Conservation (phyloP, 768 basidiomycete genomes). For the Naematelia aurantialba region DNA sequence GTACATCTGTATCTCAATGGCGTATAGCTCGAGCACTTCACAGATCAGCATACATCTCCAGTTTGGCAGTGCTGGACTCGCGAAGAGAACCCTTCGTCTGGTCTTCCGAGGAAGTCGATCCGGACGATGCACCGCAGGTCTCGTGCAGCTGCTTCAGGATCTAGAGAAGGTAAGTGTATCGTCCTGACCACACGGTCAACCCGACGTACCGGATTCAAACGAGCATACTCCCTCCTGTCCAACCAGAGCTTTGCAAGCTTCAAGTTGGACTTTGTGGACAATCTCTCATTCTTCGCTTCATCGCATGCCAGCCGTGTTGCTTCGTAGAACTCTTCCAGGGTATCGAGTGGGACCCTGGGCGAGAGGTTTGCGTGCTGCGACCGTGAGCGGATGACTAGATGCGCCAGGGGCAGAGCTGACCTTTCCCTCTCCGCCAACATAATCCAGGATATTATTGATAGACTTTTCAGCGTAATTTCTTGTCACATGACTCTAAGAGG, state of each 20-base stretch:
- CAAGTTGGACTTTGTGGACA: slow-evolving; percentile 91
- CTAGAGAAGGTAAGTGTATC: too few species aligned
- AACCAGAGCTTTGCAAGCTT: slow-evolving; percentile 98
- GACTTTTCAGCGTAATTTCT: slow-evolving; percentile 81
- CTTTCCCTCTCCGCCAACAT: slow-evolving; percentile 80
- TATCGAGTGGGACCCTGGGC: slow-evolving; percentile 60
- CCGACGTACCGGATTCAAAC: slow-evolving; percentile 68
- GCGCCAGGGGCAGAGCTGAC: slow-evolving; percentile 55
- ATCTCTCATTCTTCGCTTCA: slow-evolving; percentile 95
- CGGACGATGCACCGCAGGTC: slow-evolving; percentile 38
- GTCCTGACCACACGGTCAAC: too few species aligned
- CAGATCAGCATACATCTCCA: slow-evolving; percentile 5
- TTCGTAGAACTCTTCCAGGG: slow-evolving; percentile 92
- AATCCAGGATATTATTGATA: slow-evolving; percentile 96
- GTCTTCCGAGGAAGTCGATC: slow-evolving; percentile 55
- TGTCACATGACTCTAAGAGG: slow-evolving; percentile 40
- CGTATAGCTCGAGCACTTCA: slow-evolving; percentile 83
- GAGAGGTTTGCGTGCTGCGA: slow-evolving; percentile 41
- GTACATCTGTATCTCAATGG: slow-evolving; percentile 99
- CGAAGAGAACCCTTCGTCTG: slow-evolving; percentile 80
- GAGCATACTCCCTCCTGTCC: slow-evolving; percentile 82
- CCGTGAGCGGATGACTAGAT: slow-evolving; percentile 13
- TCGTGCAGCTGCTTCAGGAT: slow-evolving; percentile 46
- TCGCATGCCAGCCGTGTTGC: slow-evolving; percentile 81
- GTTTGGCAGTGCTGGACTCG: slow-evolving; percentile 17